phyloP scores from a whole-genome alignment of 169 alveolate species.

The Plasmodium inui region DNA sequence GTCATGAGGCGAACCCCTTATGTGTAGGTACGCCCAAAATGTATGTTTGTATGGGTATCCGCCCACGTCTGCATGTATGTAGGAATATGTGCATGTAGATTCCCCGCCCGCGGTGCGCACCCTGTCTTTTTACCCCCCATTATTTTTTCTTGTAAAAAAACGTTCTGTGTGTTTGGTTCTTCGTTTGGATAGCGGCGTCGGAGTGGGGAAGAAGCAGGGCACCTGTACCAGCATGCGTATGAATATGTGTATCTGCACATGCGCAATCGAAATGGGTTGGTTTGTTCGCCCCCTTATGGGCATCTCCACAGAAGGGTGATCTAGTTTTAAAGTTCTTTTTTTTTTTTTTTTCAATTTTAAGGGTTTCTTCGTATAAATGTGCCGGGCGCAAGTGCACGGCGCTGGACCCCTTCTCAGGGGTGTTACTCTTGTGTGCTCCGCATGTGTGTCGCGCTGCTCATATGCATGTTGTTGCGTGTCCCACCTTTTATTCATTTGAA shows the following conservation, averaged over 20 bases:
- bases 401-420: background rate
- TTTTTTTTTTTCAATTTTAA: conserved; percentile 6
- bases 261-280: background rate
- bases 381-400: background rate
- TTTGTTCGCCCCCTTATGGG: background rate
- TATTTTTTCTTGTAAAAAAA: conserved; percentile 1
- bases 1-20: background rate
- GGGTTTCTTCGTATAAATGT: conserved; percentile 1
- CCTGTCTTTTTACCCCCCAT: background rate
- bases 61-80: background rate
- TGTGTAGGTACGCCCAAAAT: background rate
- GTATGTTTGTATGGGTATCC: background rate
- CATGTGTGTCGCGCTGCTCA: background rate
- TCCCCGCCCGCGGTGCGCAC: background rate
- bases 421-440: background rate
- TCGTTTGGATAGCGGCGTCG: background rate
- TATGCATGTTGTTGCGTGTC: background rate
- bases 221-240: background rate
- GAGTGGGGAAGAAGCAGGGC: background rate
- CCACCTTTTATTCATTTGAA: background rate
- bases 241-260: background rate
- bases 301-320: background rate
- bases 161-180: background rate
- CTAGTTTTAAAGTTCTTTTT: background rate
- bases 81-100: background rate